phyloP scores from a whole-genome alignment of 495 filamentous ascomycete genomes.

The Lepidopterella palustris region DNA sequence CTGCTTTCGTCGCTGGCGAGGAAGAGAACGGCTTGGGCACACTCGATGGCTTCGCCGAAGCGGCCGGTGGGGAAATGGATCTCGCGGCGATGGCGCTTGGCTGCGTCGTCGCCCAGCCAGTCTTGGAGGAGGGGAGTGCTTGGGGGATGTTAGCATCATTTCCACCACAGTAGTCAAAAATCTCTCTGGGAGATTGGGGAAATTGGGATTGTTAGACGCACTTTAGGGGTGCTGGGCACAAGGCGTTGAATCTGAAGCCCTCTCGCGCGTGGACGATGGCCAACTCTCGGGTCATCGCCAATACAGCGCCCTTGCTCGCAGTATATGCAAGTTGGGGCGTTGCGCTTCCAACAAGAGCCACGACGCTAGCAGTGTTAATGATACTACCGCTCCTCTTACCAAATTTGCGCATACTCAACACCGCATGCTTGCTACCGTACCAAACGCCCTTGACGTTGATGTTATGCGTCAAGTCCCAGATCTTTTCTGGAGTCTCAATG shows the following conservation, averaged over 20 bases:
- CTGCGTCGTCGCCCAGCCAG: conserved; percentile 84
- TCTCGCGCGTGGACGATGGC: conserved; percentile 53
- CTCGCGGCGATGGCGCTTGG: conserved; percentile 78
- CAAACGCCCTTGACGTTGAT: conserved; percentile 99
- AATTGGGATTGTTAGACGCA: conserved; percentile 31
- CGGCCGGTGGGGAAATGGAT: conserved; percentile 93
- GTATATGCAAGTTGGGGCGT: conserved; percentile 95
- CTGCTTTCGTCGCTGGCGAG: conserved; percentile 89
- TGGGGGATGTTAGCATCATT: conserved; percentile 1
- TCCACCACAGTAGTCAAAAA: neutral
- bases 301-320: conserved; percentile 86
- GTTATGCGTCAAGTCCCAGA: conserved; percentile 90
- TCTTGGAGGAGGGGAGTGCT: conserved; percentile 80
- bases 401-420: conserved; percentile 72
- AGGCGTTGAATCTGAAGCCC: conserved; percentile 78
- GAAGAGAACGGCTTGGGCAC: conserved; percentile 90
- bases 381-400: conserved; percentile 71
- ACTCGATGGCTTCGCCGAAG: conserved; percentile 93
- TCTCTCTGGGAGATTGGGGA: neutral
- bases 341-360: conserved; percentile 86
- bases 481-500: conserved; percentile 72
- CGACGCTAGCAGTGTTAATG: conserved; percentile 93
- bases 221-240: conserved; percentile 92
- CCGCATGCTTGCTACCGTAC: conserved; percentile 91
- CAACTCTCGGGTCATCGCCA: conserved; percentile 54